phyloP scores from a whole-genome alignment of 495 filamentous ascomycete genomes.

The Xylaria grammica region DNA sequence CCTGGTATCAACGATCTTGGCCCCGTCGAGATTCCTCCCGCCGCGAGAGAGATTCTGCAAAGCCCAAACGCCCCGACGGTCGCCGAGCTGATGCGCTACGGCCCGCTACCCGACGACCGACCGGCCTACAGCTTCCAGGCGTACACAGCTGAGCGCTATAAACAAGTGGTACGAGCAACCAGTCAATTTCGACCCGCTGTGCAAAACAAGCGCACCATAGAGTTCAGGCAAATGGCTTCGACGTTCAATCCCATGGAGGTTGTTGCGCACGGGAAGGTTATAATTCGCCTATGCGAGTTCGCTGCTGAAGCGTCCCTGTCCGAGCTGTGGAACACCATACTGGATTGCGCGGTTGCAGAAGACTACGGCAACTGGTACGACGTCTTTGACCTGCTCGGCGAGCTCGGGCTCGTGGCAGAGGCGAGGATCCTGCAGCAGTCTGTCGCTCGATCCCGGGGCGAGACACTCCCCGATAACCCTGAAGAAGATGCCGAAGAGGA shows the following conservation, averaged over 20 bases:
- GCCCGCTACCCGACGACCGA: not conserved
- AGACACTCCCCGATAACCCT: not conserved
- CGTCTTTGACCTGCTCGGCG: conserved; percentile 27
- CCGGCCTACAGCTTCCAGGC: conserved; percentile 17
- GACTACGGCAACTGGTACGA: conserved; percentile 20
- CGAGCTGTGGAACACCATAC: not conserved
- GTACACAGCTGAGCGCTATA: not conserved
- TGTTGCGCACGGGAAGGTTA: conserved; percentile 22
- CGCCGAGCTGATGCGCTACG: conserved; percentile 5
- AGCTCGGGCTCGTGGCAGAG: conserved; percentile 19
- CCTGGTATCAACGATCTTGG: not conserved
- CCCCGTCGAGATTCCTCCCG: not conserved
- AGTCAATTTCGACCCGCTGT: not conserved
- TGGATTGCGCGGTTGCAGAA: conserved; percentile 21
- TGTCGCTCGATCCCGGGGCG: conserved; percentile 6
- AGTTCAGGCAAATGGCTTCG: conserved; percentile 29
- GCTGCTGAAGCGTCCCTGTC: not conserved
- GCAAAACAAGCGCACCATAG: conserved; percentile 27
- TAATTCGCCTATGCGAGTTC: conserved; percentile 23
- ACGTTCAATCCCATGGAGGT: conserved; percentile 23
- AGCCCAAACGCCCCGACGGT: not conserved
- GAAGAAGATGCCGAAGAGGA: not conserved
- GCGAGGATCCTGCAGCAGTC: conserved; percentile 24
- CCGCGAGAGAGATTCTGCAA: not conserved
- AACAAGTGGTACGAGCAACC: not conserved